Conservation (phyloP, 768 basidiomycete genomes). For the Termitomyces eurrhizus region DNA sequence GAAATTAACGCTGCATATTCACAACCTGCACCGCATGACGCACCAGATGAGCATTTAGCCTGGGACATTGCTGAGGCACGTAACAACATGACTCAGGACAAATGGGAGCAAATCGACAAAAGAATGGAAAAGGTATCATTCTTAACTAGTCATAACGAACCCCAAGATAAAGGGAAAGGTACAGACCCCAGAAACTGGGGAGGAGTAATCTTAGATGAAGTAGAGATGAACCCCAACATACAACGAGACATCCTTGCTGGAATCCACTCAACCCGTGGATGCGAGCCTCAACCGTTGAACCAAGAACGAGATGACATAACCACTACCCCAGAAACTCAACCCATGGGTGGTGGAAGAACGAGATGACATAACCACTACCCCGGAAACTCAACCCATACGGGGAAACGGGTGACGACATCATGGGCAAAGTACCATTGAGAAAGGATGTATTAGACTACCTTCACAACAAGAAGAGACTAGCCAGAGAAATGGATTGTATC, state of each 20-base stretch:
- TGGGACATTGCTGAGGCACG: background rate
- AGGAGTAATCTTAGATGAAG: background rate
- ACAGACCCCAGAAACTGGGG: background rate
- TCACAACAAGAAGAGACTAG: no score
- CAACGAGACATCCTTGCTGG: background rate
- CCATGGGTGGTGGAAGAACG: background rate
- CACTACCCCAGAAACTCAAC: no score
- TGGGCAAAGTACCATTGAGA: no score
- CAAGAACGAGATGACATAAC: no score
- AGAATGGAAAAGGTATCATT: background rate
- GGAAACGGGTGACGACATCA: no score
- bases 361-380: no score
- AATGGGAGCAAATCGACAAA: background rate
- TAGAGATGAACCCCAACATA: background rate
- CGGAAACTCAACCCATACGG: no score
- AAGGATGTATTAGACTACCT: no score
- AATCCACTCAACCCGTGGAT: no score
- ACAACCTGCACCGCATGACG: no score
- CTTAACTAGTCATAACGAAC: background rate
- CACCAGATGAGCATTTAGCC: background rate
- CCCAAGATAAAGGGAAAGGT: background rate
- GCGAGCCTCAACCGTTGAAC: no score
- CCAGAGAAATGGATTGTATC: no score
- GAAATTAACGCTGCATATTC: rapidly evolving
- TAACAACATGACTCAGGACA: background rate